phyloP scores from a whole-genome alignment of 192 early-diverging fungal genomes.

The Coemansia sp. region DNA sequence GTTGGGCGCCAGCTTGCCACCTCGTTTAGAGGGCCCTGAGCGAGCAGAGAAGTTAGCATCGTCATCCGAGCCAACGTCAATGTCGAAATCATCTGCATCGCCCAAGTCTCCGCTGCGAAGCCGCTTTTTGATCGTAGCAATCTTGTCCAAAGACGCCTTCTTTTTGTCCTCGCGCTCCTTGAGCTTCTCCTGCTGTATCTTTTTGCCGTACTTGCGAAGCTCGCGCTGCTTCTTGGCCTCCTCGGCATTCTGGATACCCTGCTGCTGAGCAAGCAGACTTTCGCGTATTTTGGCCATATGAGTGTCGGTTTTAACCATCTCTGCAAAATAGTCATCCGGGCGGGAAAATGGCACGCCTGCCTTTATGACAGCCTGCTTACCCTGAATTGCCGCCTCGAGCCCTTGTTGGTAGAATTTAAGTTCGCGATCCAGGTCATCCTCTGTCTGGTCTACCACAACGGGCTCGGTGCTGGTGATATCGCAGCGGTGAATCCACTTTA shows the following conservation, averaged over 20 bases:
- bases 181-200: constrained; percentile 92
- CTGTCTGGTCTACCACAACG: constrained; percentile 58
- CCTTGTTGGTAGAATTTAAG: constrained; percentile 93
- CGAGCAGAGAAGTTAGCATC: constrained; percentile 2
- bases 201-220: constrained; percentile 95
- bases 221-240: constrained; percentile 84
- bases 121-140: constrained; percentile 84
- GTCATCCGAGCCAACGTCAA: constrained; percentile 42
- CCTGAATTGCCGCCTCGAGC: constrained; percentile 69
- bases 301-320: constrained; percentile 97
- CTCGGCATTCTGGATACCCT: constrained; percentile 75
- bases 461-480: constrained; percentile 59
- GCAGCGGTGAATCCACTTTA: constrained; percentile 72
- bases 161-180: constrained; percentile 84
- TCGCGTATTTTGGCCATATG: constrained; percentile 92
- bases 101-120: constrained; percentile 56
- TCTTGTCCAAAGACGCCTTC: constrained; percentile 86
- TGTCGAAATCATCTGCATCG: constrained; percentile 49
- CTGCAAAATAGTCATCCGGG: constrained; percentile 96
- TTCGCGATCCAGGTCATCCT: constrained; percentile 92
- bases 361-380: constrained; percentile 60
- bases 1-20: constrained; percentile 24
- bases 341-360: constrained; percentile 73
- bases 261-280: constrained; percentile 78
- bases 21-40: constrained; percentile 10